Conservation (phyloP, 1,139 yeast genomes). For the Saccharomycopsis hybrid region DNA sequence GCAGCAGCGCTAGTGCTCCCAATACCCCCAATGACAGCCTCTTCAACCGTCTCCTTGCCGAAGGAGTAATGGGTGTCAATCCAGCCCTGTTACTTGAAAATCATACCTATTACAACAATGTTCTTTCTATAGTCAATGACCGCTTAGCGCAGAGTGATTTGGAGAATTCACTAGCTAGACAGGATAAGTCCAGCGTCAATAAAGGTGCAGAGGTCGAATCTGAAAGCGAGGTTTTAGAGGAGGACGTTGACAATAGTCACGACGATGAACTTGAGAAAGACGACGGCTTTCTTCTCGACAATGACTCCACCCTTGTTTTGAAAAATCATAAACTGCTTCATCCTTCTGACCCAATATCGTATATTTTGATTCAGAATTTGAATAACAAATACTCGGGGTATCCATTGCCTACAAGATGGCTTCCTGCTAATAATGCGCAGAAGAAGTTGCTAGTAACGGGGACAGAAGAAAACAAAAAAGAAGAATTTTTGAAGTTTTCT, state of each 20-base stretch:
- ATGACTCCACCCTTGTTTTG: neutral
- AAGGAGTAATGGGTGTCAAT: conserved; percentile 13
- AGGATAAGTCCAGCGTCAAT: neutral
- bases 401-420: conserved; percentile 34
- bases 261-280: conserved; percentile 13
- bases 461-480: conserved; percentile 21
- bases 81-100: conserved; percentile 3
- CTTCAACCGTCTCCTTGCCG: conserved; percentile 5
- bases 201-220: conserved; percentile 11
- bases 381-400: conserved; percentile 22
- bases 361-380: conserved; percentile 9
- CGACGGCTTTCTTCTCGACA: neutral
- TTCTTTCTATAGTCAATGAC: conserved; percentile 2
- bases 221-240: neutral
- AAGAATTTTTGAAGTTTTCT: conserved; percentile 29
- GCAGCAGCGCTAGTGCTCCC: neutral
- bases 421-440: conserved; percentile 15
- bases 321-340: neutral
- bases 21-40: neutral
- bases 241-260: conserved; percentile 9
- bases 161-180: conserved; percentile 19
- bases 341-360: conserved; percentile 2
- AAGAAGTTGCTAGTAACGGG: conserved; percentile 3
- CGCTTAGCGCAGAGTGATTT: neutral
- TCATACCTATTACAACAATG: conserved; percentile 5